Conservation (phyloP, 345 rosid genomes). For the Angophora floribunda region DNA sequence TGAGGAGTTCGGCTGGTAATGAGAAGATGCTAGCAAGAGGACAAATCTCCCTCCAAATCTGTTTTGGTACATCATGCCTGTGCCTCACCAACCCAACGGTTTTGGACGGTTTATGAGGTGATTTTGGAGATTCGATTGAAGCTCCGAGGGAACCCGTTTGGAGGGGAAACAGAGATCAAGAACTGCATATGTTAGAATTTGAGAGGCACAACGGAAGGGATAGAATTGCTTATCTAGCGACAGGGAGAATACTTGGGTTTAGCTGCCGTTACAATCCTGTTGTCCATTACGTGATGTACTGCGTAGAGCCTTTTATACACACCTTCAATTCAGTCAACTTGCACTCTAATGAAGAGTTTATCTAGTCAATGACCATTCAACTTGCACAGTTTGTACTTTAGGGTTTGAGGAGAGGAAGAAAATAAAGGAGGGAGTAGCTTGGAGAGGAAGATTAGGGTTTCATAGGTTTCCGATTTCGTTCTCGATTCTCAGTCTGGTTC, state of each 20-base stretch:
- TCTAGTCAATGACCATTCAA: background rate
- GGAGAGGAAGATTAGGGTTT: background rate
- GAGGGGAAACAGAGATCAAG: background rate
- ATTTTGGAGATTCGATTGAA: background rate
- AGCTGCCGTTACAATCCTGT: background rate
- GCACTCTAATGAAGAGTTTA: background rate
- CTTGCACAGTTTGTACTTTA: background rate
- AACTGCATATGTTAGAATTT: background rate
- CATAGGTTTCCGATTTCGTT: rapidly evolving
- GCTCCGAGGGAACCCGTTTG: background rate
- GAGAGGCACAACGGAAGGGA: background rate
- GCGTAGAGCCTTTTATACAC: background rate
- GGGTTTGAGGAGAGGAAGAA: background rate
- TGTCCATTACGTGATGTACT: background rate
- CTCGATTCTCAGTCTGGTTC: background rate
- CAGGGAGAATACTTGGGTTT: background rate
- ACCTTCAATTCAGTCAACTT: background rate
- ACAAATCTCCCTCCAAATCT: background rate
- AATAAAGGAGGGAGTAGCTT: background rate
- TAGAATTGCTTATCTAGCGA: background rate
- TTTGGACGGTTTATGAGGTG: background rate
- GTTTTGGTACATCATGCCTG: background rate
- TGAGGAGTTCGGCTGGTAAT: background rate
- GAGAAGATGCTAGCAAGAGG: background rate
- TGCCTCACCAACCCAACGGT: constrained; percentile 22